Base-by-base conservation (phyloP, 1,139 yeast species). In the Suhomyces guaymorum region DNA sequence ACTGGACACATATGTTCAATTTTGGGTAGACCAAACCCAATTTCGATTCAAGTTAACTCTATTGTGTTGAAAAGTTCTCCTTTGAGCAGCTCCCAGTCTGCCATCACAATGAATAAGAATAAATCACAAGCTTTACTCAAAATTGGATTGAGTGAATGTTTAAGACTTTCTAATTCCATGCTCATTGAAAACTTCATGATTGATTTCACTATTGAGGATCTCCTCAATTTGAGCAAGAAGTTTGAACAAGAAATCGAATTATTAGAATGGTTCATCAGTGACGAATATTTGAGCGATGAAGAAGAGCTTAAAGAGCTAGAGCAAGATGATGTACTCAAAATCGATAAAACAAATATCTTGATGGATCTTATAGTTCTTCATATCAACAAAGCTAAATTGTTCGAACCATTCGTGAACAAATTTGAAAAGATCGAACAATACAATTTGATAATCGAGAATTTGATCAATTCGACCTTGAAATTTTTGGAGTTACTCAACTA, bases 11-110 rank as follows among this genome's bases (percentile, higher is more conserved):
- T 75, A 9, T 74, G 80, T 48, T 70, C 78, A 0, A 70, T 74
- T 5, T 55, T 75, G 24, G 80, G 80, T 4, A 57, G 81, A 42
- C 80, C 81, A 8, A 75, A 74, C 43, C 81, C 81, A 1, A 74
- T 75, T 5, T 70, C 77, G 9, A 66, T 75, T 36, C 70, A 74
- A 42, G 69, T 74, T 24, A 70, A 70, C 43, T 68, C 68, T 19
- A 48, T 55, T 10, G 61, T 66, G 2, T 46, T 64, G 32, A 55
- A 54, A 39, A 48, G 59, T 26, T 34, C 52, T 2, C 42, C 46
- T 5, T 26, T 47, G 11, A 47, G 42, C 16, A 34, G 52, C n/a
- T 8, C 14, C 5, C 47, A 49, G 11, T 22, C 49, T 3, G 28
- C 43, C 7, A 41, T 52, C 22, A 54, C 58, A 25, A 40, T 59